Conservation (phyloP, 2,329 filamentous ascomycete species). For the Hypoxylon rubiginosum region DNA sequence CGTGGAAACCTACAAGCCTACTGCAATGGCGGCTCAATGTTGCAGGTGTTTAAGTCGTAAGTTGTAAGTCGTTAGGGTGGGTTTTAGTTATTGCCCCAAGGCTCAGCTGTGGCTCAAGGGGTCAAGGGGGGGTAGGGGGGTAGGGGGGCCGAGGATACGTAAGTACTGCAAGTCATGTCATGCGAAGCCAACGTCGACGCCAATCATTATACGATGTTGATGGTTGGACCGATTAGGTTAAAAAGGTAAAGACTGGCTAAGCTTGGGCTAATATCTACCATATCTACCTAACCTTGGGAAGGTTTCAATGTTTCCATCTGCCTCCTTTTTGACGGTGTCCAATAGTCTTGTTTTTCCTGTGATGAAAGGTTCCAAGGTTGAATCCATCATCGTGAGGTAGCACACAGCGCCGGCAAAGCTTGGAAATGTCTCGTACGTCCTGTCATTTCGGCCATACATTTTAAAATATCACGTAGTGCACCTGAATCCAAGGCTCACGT, state of each 20-base stretch:
- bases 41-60: neutral
- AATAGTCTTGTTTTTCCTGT: slow-evolving; percentile 10
- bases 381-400: slow-evolving; percentile 7
- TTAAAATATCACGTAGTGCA: slow-evolving; percentile 6
- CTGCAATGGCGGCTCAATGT: slow-evolving; percentile 20
- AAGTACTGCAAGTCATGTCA: slow-evolving; percentile 19
- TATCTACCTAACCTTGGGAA: slow-evolving; percentile 18
- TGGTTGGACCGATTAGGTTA: slow-evolving; percentile 18
- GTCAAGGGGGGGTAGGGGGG: neutral
- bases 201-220: slow-evolving; percentile 11
- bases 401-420: slow-evolving; percentile 19
- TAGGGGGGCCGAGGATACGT: slow-evolving; percentile 9
- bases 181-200: slow-evolving; percentile 14
- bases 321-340: slow-evolving; percentile 23
- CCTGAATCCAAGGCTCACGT: slow-evolving; percentile 27
- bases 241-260: slow-evolving; percentile 13
- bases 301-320: slow-evolving; percentile 28
- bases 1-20: slow-evolving; percentile 7
- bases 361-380: slow-evolving; percentile 17
- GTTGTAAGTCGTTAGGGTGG: neutral
- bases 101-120: slow-evolving; percentile 35
- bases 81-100: slow-evolving; percentile 14
- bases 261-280: slow-evolving; percentile 16
- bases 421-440: slow-evolving; percentile 29
- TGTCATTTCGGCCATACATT: slow-evolving; percentile 23